phyloP scores from a whole-genome alignment of 176 grass and related monocot genomes.

The Carex kokanica region DNA sequence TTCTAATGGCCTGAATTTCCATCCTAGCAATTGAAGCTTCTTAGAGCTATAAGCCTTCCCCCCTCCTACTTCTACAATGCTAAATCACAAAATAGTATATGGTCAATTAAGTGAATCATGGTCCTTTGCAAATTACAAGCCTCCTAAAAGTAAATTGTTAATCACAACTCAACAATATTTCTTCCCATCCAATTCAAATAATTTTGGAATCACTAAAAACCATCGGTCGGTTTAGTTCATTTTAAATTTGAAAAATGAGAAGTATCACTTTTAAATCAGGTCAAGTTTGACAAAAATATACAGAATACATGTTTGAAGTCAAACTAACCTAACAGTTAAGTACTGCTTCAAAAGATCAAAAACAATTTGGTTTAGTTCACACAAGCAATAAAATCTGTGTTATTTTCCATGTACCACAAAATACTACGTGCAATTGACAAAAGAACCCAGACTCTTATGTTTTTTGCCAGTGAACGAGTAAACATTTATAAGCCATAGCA shows the following conservation, averaged over 20 bases:
- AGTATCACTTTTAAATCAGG: not conserved
- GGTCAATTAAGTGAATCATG: not conserved
- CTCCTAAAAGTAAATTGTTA: no score
- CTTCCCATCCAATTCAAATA: no score
- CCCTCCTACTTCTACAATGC: conserved; percentile 37
- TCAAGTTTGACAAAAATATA: not conserved
- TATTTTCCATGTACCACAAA: not conserved
- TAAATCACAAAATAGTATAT: conserved; percentile 12
- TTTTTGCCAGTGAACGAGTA: not conserved
- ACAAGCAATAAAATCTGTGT: not conserved
- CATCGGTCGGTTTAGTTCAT: not conserved
- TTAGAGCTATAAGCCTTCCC: conserved; percentile 22
- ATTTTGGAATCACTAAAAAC: no score
- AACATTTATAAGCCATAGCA: not conserved
- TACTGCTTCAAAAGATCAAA: not conserved
- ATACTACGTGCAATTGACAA: not conserved
- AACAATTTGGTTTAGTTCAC: not conserved
- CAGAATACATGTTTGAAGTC: not conserved
- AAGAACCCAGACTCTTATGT: not conserved
- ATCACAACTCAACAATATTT: no score
- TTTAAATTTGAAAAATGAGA: not conserved
- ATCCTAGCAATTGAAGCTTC: conserved; percentile 52
- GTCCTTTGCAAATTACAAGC: no score
- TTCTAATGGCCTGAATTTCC: conserved; percentile 50
- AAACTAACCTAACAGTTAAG: not conserved